A percentile compares a stretch with the other conserved stretches of the same genome.
Evolutionary conservation across 192 early-diverging fungal species (phyloP).

Genomic region (Coemansia sp.): DNA sequence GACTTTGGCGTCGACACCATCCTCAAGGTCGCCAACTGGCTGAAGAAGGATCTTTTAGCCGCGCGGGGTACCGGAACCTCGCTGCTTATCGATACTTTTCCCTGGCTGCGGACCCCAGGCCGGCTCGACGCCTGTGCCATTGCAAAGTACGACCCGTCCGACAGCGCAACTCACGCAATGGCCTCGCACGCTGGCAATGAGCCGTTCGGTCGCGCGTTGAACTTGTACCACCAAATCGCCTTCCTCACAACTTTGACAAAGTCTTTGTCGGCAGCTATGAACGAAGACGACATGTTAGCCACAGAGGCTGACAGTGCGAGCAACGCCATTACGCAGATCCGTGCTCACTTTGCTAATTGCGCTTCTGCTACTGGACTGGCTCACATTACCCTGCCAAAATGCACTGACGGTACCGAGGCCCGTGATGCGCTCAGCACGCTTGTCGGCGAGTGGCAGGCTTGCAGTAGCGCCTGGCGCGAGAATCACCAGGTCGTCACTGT

Average conservation of each 20-base stretch:
- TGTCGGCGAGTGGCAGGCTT: slow-evolving; percentile 27
- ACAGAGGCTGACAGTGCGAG: slow-evolving; percentile 13
- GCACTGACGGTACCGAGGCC: slow-evolving; percentile 8
- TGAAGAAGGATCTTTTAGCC: slow-evolving; percentile 18
- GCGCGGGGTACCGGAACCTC: slow-evolving; percentile 25
- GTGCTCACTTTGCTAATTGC: slow-evolving; percentile 30
- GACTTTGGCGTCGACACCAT: slow-evolving; percentile 48
- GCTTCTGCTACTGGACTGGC: slow-evolving; percentile 28
- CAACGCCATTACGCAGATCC: slow-evolving; percentile 39
- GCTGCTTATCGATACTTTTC: slow-evolving; percentile 48
- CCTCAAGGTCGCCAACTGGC: slow-evolving; percentile 21
- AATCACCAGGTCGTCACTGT: slow-evolving; percentile 17
- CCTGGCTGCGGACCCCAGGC: slow-evolving; percentile 47
- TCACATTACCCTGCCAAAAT: slow-evolving; percentile 28
- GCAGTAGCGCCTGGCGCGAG: slow-evolving; percentile 30
- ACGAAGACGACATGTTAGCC: slow-evolving; percentile 26
- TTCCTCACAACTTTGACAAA: slow-evolving; percentile 34
- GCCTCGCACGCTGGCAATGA: slow-evolving; percentile 17
- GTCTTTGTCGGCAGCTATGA: slow-evolving; percentile 27
- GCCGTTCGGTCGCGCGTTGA: slow-evolving; percentile 41
- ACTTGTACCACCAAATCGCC: slow-evolving; percentile 39
- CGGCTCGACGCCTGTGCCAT: slow-evolving; percentile 37
- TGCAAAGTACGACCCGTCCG: slow-evolving; percentile 4
- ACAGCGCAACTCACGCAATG: neutral
- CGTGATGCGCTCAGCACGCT: slow-evolving; percentile 3